Evolutionary conservation across 352 stramenopile genomes (phyloP), one percentile per base, ranked within the genome.

Genomic region (Phytophthora ramorum): DNA sequence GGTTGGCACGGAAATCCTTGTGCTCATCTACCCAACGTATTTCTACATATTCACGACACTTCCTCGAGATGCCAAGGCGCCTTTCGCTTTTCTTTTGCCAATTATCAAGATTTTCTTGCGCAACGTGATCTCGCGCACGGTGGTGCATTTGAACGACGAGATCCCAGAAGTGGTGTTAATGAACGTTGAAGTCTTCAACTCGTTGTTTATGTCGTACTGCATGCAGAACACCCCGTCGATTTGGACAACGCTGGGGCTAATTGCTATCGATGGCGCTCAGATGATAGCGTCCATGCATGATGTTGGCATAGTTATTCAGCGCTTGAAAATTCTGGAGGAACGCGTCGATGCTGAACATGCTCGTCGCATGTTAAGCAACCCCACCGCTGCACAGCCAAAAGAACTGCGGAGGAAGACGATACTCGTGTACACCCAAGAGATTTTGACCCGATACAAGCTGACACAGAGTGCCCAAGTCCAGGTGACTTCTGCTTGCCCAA

Each of bases 161-260:
- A 61, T 69, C 12, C 73, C 69, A 0, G 52, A 62, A 43, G 50
- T 76, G 10, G 69, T 84, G 14, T 58, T 79, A 4, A 71, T 83
- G 63, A 83, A 76, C 20, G 55, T 83, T 12, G 66, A 84, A 26
- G 69, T 84, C 12, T 82, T 78, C 41, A 78, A 72, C 34, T 67
- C 75, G 5, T 51, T 84, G 0, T 87, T 60, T 44, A 66, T 78
- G 30, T 58, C 70, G 3, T 82, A 66, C 28, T 83, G 75, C 49
- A 73, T 84, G 63, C 75, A 86, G 24, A 81, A 68, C 24, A 64
- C 78, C 0, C 66, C 53, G 0, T 82, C 75, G 9, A 52, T 76
- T 24, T 50, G 30, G 26, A 83, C 64, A 4, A 81, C 58, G 3
- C 8, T 71, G 0, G 58, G 47, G 6, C 28, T 79, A 3, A 71